Evolutionary conservation across 164 flowering plant genomes (phyloP).

Genomic region (Pachysandra terminalis): DNA sequence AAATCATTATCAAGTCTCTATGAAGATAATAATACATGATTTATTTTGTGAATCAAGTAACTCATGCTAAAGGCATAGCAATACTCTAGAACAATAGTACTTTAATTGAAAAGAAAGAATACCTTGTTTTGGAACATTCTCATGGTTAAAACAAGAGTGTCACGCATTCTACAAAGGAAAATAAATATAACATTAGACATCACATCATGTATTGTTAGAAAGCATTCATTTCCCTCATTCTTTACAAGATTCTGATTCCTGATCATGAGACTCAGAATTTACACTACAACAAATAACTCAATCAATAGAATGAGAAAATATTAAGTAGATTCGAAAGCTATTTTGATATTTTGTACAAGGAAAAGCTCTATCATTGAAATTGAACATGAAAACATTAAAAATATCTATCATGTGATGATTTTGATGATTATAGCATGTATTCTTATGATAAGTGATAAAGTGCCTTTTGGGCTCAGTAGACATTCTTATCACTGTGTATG

Average conservation of each 20-base stretch:
- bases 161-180: slow-evolving; percentile 65
- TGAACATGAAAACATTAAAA: not conserved
- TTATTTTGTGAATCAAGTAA: not conserved
- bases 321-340: too few species aligned
- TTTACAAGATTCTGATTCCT: not conserved
- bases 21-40: not conserved
- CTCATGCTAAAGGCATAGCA: not conserved
- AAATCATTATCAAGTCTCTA: too few species aligned
- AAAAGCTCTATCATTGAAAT: not conserved
- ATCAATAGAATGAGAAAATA: not conserved
- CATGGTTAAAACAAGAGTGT: slow-evolving; percentile 77
- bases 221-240: not conserved
- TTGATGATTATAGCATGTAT: too few species aligned
- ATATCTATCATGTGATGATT: not conserved
- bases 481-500: too few species aligned
- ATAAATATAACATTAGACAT: slow-evolving; percentile 16
- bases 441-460: too few species aligned
- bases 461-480: too few species aligned
- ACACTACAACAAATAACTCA: not conserved
- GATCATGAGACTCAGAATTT: not conserved
- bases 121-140: slow-evolving; percentile 91
- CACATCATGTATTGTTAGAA: not conserved
- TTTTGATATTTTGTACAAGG: too few species aligned
- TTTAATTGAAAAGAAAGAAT: slow-evolving; percentile 15
- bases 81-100: not conserved